Base-by-base conservation (phyloP, 139 green algal species). In the Ettlia oleoabundans region DNA sequence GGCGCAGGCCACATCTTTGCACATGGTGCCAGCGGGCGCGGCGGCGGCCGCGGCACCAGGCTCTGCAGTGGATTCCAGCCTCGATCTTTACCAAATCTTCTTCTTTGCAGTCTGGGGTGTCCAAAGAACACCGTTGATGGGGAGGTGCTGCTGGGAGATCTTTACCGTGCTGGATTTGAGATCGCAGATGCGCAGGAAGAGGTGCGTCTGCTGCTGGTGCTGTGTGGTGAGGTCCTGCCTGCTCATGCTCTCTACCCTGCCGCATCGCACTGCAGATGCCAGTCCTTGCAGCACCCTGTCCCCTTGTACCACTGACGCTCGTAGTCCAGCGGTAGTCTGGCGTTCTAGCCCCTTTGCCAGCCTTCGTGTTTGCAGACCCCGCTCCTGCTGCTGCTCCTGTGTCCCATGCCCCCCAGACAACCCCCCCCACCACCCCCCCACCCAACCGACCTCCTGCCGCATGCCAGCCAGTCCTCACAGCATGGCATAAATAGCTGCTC, bases 81-180 rank as follows among this genome's bases (percentile, higher is more conserved):
- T n/a, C n/a, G n/a, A 30, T 40, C 24, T n/a, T n/a, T 58, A 24
- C 67, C 67, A 18, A 0, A 2, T 2, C 24, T 8, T 22, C 38
- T 38, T 5, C 38, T n/a, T 1, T 30, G 53, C 73, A 86, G 81
- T 9, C 82, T 98, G 18, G 95, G 95, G 5, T 98, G 95, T 86
- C 93, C 95, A 0, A 98, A 98, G 72, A 98, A 98, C 81, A 88
- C 90, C 0, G 95, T 98, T 1, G 94, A 97, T 71, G 93, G 94
- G 1, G 94, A 98, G 76, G 94, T 98, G 32, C 86, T 98, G 81
- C 89, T 98, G n/a, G 95, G 94, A 24, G 93, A 98, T 77, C 81
- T 98, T 30, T 38, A 84, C 24, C 80, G 89, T 10, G 75, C 80
- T 8, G 95, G 95, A 32, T 97, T 96, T 76, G 38, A 90, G 8